These are phyloP conservation scores for Zygnema cylindricum DNA, from an alignment of 139 green algal species.

Conservation along the genomic window DNA sequence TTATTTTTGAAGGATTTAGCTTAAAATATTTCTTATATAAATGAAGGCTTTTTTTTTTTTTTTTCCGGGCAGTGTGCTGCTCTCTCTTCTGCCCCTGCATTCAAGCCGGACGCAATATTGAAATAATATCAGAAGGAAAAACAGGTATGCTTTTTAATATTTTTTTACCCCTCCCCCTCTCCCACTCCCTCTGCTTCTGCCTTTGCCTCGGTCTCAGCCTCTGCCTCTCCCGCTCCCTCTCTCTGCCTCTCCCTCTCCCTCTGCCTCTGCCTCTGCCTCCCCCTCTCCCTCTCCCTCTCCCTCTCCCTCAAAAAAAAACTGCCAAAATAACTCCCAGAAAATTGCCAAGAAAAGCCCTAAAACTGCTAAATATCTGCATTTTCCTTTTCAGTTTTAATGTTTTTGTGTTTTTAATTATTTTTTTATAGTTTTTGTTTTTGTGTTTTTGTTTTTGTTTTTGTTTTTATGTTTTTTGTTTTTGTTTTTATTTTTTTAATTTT, in stretches of 20 bases:
- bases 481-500: not conserved
- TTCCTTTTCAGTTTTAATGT: no score
- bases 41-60: not conserved
- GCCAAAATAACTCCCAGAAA: not conserved
- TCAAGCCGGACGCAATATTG: constrained; percentile 24
- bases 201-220: not conserved
- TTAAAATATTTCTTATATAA: not conserved
- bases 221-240: not conserved
- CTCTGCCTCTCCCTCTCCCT: not conserved
- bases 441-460: not conserved
- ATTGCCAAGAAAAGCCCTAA: not conserved
- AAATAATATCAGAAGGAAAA: constrained; percentile 31
- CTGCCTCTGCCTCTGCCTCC: not conserved
- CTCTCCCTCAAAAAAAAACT: not conserved
- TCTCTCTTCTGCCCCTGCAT: not conserved
- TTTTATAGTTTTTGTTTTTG: no score
- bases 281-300: not conserved
- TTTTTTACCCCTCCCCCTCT: not conserved
- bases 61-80: not conserved
- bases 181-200: not conserved
- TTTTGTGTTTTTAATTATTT: no score
- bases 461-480: not conserved
- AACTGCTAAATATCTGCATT: no score
- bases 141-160: constrained; percentile 28
- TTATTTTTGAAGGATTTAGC: not conserved